These are phyloP conservation scores for Penicillium roqueforti DNA, from an alignment of 495 filamentous ascomycete genomes.

Conservation along the genomic window DNA sequence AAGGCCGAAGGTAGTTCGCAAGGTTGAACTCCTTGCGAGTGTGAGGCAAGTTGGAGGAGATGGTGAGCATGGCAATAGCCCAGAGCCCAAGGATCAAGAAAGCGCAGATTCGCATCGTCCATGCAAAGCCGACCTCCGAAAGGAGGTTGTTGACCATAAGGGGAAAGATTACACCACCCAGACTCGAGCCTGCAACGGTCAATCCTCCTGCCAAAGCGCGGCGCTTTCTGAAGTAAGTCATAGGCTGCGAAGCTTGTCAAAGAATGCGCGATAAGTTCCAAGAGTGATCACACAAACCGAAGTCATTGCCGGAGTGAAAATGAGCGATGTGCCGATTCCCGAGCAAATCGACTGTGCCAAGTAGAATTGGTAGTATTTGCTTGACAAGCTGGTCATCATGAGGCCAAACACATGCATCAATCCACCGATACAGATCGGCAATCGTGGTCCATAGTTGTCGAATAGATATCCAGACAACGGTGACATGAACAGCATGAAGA, in stretches of 20 bases:
- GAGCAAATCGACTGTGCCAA: constrained; percentile 44
- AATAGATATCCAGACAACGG: constrained; percentile 22
- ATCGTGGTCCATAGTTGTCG: constrained; percentile 16
- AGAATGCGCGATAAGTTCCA: too few relatives aligned
- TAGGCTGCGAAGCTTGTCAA: not conserved
- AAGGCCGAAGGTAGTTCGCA: constrained; percentile 38
- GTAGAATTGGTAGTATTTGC: constrained; percentile 62
- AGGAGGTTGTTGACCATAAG: constrained; percentile 24
- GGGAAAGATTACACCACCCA: constrained; percentile 62
- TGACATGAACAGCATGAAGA: constrained; percentile 32
- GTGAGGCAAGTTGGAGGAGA: constrained; percentile 17
- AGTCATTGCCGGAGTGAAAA: constrained; percentile 10
- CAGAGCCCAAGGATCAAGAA: constrained; percentile 33
- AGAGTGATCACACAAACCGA: not conserved
- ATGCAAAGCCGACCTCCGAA: constrained; percentile 32
- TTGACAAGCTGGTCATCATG: constrained; percentile 32
- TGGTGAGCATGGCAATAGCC: constrained; percentile 29
- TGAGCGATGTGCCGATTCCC: constrained; percentile 3
- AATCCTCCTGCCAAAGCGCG: too few relatives aligned
- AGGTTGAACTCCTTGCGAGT: constrained; percentile 16
- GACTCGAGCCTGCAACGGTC: constrained; percentile 14
- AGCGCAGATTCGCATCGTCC: constrained; percentile 36
- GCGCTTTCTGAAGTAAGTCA: too few relatives aligned
- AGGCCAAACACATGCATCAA: constrained; percentile 17
- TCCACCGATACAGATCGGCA: constrained; percentile 8